Base-by-base conservation (phyloP, 352 stramenopile genomes). In the Plasmopara halstedii region DNA sequence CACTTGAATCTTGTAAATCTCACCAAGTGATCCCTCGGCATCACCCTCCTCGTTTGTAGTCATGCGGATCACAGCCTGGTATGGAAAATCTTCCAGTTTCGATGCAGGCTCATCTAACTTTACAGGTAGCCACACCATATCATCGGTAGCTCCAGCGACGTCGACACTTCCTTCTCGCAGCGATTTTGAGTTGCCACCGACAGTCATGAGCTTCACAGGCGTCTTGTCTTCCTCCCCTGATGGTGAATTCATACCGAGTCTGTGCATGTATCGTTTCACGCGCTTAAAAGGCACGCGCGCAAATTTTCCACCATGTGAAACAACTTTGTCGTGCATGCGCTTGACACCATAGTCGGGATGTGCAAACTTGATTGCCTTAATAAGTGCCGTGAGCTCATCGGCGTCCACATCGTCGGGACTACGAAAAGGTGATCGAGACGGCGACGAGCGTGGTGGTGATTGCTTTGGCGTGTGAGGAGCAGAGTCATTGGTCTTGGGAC, bases 1-100 rank as follows among this genome's bases (percentile, higher is more conserved):
- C 44, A 91, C 81, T 36, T 94, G 82, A 59, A 94, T 90, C 69
- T 94, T 94, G 69, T 94, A 94, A 67, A 94, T 89, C 64, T 94
- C 82, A 21, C 81, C 81, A 37, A 89, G 64, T 8, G 70, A 73
- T 17, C 78, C 79, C n/a, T 79, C 54, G 20, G 73, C 71, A 8
- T 86, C 74, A 36, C 73, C 77, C 18, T 86, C 67, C 29, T 85
- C 74, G 35, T 50, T 81, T 31, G 62, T 80, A 19, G 73, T 91
- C 82, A 91, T 90, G 36, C 78, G 79, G 36, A 94, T 94, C 40
- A 91, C 77, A 9, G 82, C 82, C 55, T 89, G 71, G 64, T 94
- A 87, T 29, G 77, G 79, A 48, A 83, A 86, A 54, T 88, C 54
- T 50, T 69, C 55, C 45, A 87, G 58, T 61, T 90, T 88, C 35